Conservation (phyloP, 257 asterid genomes). For the Solanum pennellii region DNA sequence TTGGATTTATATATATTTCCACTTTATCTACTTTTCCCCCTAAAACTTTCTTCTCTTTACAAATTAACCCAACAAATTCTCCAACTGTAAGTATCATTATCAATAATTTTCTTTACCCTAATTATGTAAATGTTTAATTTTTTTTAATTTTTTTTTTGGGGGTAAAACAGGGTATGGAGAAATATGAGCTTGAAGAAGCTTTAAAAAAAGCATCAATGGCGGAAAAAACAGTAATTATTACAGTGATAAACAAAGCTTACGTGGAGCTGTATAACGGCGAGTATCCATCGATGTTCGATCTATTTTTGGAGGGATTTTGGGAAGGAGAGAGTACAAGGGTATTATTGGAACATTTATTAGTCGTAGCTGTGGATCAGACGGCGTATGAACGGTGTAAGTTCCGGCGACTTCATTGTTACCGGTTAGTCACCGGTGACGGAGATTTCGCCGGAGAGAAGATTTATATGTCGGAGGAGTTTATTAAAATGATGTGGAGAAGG, state of each 20-base stretch:
- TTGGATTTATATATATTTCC: constrained; percentile 11
- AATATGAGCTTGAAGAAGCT: constrained; percentile 31
- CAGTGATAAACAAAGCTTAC: constrained; percentile 55
- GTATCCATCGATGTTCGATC: constrained; percentile 58
- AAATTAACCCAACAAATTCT: background rate
- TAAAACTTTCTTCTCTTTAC: background rate
- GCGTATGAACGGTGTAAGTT: constrained; percentile 51
- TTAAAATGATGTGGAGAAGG: constrained; percentile 87
- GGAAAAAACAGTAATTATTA: constrained; percentile 49
- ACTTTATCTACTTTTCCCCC: constrained; percentile 9
- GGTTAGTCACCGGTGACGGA: constrained; percentile 16
- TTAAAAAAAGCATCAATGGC: constrained; percentile 40
- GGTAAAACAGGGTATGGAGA: background rate
- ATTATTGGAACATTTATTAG: constrained; percentile 35
- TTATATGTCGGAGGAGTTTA: constrained; percentile 50
- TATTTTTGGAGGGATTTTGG: constrained; percentile 79
- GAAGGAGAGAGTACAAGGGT: constrained; percentile 41
- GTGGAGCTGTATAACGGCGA: constrained; percentile 32
- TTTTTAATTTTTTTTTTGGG: background rate
- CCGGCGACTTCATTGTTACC: constrained; percentile 51
- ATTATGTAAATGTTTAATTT: background rate
- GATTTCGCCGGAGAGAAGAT: constrained; percentile 45
- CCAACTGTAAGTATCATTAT: background rate
- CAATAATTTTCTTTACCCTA: background rate
- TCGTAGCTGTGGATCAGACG: constrained; percentile 53